These are phyloP conservation scores for Leccinum fibrillosum DNA, from an alignment of 768 basidiomycete genomes.

Conservation along the genomic window DNA sequence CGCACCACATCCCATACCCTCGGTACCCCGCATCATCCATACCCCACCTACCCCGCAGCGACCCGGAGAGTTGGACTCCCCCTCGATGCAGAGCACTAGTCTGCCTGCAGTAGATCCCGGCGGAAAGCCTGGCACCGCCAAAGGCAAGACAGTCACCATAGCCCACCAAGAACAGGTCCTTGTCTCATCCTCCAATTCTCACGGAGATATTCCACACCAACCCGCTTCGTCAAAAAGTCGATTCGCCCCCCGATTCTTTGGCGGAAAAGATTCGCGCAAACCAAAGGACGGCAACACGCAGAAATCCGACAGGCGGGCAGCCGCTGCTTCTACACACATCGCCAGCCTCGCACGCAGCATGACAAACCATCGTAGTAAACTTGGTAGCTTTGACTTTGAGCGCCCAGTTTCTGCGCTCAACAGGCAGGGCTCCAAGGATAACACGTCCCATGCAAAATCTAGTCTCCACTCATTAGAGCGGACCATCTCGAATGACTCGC, in stretches of 20 bases:
- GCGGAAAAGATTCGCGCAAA: slow-evolving; percentile 24
- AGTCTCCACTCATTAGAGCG: slow-evolving; percentile 21
- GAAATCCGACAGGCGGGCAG: slow-evolving; percentile 22
- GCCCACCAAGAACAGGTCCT: slow-evolving; percentile 27
- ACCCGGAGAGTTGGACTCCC: slow-evolving; percentile 12
- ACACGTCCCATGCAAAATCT: slow-evolving; percentile 9
- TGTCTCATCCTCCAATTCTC: slow-evolving; percentile 22
- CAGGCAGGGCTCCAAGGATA: slow-evolving; percentile 16
- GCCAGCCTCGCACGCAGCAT: slow-evolving; percentile 25
- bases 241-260: slow-evolving; percentile 31
- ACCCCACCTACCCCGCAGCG: slow-evolving; percentile 37
- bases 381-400: slow-evolving; percentile 78
- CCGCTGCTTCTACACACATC: slow-evolving; percentile 1
- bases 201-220: slow-evolving; percentile 1
- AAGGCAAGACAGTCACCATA: slow-evolving; percentile 15
- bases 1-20: slow-evolving; percentile 22
- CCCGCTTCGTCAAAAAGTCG: slow-evolving; percentile 17
- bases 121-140: slow-evolving; percentile 7
- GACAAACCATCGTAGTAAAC: slow-evolving; percentile 47
- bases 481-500: slow-evolving; percentile 27
- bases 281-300: slow-evolving; percentile 22
- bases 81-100: slow-evolving; percentile 1
- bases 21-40: slow-evolving; percentile 34
- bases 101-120: slow-evolving; percentile 10
- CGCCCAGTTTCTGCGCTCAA: slow-evolving; percentile 48